Conservation (phyloP, 805 yeast species). For the Nakazawaea ishiwadae region DNA sequence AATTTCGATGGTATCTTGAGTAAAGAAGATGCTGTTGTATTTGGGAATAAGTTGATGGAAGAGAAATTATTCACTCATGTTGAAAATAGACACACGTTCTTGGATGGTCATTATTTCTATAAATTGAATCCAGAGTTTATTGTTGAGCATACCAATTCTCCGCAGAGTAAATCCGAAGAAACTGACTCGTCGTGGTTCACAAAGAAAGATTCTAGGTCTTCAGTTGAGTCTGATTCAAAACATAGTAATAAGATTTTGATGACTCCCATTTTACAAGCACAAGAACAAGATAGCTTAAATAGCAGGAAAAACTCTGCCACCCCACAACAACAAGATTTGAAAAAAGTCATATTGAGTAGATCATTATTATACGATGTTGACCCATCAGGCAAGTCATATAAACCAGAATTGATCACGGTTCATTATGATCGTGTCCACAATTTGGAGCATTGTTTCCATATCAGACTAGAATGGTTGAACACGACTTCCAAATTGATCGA, state of each 20-base stretch:
- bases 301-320: not conserved
- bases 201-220: slow-evolving; percentile 13
- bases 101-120: slow-evolving; percentile 93
- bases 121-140: slow-evolving; percentile 56
- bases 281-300: slow-evolving; percentile 3
- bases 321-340: slow-evolving; percentile 14
- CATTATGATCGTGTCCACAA: slow-evolving; percentile 92
- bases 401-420: slow-evolving; percentile 73
- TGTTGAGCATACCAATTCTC: slow-evolving; percentile 20
- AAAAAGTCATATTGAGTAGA: slow-evolving; percentile 56
- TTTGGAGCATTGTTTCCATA: slow-evolving; percentile 91
- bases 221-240: not conserved
- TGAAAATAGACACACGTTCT: slow-evolving; percentile 72
- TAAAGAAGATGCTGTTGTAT: slow-evolving; percentile 77
- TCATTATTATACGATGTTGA: slow-evolving; percentile 71
- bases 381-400: slow-evolving; percentile 61
- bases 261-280: slow-evolving; percentile 15
- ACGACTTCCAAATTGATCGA: slow-evolving; percentile 84
- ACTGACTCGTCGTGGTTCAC: no score
- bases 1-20: slow-evolving; percentile 75
- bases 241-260: slow-evolving; percentile 5
- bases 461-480: slow-evolving; percentile 88
- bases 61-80: slow-evolving; percentile 75
- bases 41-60: slow-evolving; percentile 75
- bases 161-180: slow-evolving; percentile 3